Conservation (phyloP, 2,329 filamentous ascomycete genomes). For the Biscogniauxia sp. region DNA sequence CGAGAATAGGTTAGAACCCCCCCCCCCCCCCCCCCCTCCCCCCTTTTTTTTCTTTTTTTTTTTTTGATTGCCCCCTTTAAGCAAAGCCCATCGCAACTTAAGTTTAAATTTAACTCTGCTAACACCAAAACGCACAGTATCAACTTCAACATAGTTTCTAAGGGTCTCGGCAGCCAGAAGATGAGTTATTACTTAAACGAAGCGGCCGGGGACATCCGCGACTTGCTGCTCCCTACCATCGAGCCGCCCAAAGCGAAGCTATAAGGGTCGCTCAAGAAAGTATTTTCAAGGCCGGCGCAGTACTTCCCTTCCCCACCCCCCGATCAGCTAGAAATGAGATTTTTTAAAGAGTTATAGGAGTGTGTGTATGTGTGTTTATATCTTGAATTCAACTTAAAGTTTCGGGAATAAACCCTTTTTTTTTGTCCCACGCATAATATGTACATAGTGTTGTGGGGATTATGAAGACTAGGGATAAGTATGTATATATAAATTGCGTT, state of each 20-base stretch:
- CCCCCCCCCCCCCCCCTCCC: neutral
- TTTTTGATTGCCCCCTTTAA: neutral
- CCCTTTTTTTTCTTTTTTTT: no score
- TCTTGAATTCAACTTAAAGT: no score
- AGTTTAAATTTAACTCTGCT: slow-evolving; percentile 2
- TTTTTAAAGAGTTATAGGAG: no score
- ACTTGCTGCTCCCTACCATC: slow-evolving; percentile 77
- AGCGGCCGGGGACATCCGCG: slow-evolving; percentile 84
- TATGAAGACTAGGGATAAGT: no score
- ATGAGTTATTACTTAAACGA: slow-evolving; percentile 98
- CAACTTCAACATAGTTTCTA: slow-evolving; percentile 97
- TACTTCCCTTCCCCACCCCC: no score
- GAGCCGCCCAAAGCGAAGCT: slow-evolving; percentile 84
- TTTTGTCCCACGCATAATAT: no score
- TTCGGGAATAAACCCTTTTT: no score
- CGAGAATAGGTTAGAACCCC: slow-evolving; percentile 72
- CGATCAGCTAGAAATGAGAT: neutral
- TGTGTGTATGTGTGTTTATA: no score
- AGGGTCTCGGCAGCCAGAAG: slow-evolving; percentile 76
- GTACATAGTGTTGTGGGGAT: no score
- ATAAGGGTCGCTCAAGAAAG: slow-evolving; percentile 45
- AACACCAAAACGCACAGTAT: slow-evolving; percentile 53
- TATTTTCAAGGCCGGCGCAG: no score
- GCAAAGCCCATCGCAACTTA: neutral
- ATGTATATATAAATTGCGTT: no score